Conservation (phyloP, 139 green algal genomes). For the Pycnococcus provasolii region DNA sequence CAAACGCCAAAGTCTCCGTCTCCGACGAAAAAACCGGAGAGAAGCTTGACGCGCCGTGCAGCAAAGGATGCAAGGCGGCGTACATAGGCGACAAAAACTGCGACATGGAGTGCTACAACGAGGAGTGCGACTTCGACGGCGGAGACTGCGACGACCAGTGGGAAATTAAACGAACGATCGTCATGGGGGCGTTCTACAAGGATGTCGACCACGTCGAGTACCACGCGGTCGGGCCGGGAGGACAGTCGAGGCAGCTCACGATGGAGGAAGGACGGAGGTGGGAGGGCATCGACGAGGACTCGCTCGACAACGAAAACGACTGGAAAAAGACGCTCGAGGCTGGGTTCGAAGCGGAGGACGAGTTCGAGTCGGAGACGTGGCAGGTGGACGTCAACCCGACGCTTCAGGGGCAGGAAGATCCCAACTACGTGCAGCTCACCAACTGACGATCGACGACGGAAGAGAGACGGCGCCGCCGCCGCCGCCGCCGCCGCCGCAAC, state of each 20-base stretch:
- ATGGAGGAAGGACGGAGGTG: constrained; percentile 21
- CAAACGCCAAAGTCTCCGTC: too few species aligned
- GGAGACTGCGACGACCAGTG: constrained; percentile 22
- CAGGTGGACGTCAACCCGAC: background rate
- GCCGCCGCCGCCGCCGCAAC: too few species aligned
- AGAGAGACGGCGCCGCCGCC: too few species aligned
- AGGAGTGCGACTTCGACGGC: constrained; percentile 15
- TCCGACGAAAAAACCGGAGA: background rate
- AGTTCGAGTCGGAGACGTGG: too few species aligned
- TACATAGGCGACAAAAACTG: constrained; percentile 25
- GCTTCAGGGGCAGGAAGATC: too few species aligned
- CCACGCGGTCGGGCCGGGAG: constrained; percentile 17
- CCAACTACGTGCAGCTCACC: too few species aligned
- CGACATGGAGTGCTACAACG: constrained; percentile 22
- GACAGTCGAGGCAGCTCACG: constrained; percentile 13
- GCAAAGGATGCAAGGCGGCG: constrained; percentile 9
- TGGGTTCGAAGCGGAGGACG: too few species aligned
- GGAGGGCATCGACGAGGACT: constrained; percentile 16
- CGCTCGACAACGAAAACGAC: background rate
- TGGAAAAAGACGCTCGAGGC: too few species aligned
- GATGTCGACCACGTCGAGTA: constrained; percentile 29
- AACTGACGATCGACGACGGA: too few species aligned
- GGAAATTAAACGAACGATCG: constrained; percentile 18
- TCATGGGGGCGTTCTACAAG: constrained; percentile 26
- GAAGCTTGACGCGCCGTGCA: constrained; percentile 2